Percentiles rank a stretch among this genome's conserved stretches.
phyloP scores from a whole-genome alignment of 2,329 filamentous ascomycete genomes.

The Apiospora malaysiana region DNA sequence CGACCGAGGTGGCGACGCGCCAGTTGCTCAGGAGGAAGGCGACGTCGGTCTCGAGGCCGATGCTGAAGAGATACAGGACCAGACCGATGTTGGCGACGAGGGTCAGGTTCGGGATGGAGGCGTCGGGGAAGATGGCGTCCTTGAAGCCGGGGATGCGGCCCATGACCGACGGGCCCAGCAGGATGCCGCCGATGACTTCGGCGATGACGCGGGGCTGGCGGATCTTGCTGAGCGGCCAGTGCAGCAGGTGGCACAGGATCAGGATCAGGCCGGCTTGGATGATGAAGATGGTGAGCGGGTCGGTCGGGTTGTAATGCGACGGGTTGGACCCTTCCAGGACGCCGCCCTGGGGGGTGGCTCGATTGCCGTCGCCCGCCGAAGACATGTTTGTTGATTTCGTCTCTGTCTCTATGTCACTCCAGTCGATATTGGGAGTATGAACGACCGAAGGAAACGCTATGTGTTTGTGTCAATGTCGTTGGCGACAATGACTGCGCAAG shows the following conservation, averaged over 20 bases:
- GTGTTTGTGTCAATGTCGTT: neutral
- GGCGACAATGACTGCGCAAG: neutral
- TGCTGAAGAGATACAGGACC: slow-evolving; percentile 75
- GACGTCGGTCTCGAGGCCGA: slow-evolving; percentile 77
- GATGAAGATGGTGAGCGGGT: slow-evolving; percentile 78
- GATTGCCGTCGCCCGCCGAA: slow-evolving; percentile 34
- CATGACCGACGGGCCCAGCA: slow-evolving; percentile 77
- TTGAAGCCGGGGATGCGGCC: slow-evolving; percentile 75
- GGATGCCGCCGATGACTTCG: slow-evolving; percentile 77
- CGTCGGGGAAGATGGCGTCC: slow-evolving; percentile 67
- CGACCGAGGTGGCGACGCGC: slow-evolving; percentile 72
- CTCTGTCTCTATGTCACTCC: neutral
- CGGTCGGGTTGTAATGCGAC: slow-evolving; percentile 69
- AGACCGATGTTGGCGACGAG: slow-evolving; percentile 76
- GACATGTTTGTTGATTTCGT: slow-evolving; percentile 20
- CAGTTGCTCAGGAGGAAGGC: slow-evolving; percentile 72
- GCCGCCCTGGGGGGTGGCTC: slow-evolving; percentile 57
- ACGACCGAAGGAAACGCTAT: neutral
- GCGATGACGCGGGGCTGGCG: slow-evolving; percentile 79
- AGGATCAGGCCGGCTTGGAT: slow-evolving; percentile 79
- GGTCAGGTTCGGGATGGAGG: slow-evolving; percentile 69
- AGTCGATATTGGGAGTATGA: neutral
- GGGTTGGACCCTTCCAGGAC: slow-evolving; percentile 76
- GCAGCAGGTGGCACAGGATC: slow-evolving; percentile 72
- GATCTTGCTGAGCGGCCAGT: slow-evolving; percentile 73